Conservation (phyloP, 345 rosid genomes). For the Pugionium dolabratum region DNA sequence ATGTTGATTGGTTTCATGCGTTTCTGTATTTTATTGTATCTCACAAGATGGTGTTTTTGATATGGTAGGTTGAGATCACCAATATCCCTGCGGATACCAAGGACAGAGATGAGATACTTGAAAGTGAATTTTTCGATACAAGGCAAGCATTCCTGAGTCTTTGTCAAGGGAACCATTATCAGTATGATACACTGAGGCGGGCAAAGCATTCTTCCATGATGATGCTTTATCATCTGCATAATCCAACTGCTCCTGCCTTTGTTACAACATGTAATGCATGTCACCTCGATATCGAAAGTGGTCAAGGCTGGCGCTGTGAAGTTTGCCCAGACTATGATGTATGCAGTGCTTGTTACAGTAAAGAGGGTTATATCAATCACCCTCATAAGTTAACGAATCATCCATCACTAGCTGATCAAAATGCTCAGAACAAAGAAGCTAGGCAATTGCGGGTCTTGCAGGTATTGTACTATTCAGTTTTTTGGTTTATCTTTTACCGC, state of each 20-base stretch:
- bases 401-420: constrained; percentile 83
- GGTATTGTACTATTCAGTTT: constrained; percentile 44
- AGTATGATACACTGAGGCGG: constrained; percentile 94
- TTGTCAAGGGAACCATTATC: constrained; percentile 99
- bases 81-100: constrained; percentile 78
- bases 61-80: constrained; percentile 59
- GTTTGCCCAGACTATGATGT: constrained; percentile 95
- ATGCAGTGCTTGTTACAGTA: constrained; percentile 83
- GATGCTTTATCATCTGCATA: constrained; percentile 98
- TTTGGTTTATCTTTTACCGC: background rate
- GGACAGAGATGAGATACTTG: constrained; percentile 96
- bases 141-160: constrained; percentile 98
- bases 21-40: constrained; percentile 23
- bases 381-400: constrained; percentile 96
- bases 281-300: constrained; percentile 87
- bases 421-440: constrained; percentile 97
- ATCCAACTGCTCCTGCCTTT: constrained; percentile 98
- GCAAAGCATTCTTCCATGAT: constrained; percentile 99
- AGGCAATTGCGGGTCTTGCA: constrained; percentile 83
- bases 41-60: constrained; percentile 19
- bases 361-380: constrained; percentile 80
- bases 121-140: constrained; percentile 95
- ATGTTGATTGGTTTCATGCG: background rate
- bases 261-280: constrained; percentile 89
- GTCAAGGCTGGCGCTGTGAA: constrained; percentile 99